Base-by-base conservation (phyloP, 768 basidiomycete species). In the Scleroderma bovista region DNA sequence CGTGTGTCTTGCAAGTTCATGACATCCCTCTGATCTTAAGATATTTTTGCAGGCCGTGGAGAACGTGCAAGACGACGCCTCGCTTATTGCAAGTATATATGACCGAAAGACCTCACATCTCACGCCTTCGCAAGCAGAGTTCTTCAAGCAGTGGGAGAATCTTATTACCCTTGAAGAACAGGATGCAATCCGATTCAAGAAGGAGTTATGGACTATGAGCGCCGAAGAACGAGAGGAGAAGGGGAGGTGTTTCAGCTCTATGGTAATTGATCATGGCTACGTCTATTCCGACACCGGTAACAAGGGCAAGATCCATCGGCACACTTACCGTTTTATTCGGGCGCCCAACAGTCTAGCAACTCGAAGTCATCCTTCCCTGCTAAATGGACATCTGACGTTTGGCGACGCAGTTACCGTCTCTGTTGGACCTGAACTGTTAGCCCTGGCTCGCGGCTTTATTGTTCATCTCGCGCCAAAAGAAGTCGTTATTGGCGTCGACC, bases 171-270 rank as follows among this genome's bases (percentile, higher is more conserved):
- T 83, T 4, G 96, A 99, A 64, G 96, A 98, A 63, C 83, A 86
- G 50, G 94, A 96, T 55, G 72, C 88, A 13, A 69, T 85, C 10
- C 77, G 88, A 17, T 93, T 91, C 71, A 82, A 83, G 63, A 89
- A 88, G 56, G 94, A 99, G 59, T 72, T 98, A 9, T 99, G 96
- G 96, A 93, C 89, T 0, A 80, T 95, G 77, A 78, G 78, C 6
- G 91, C 92, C 0, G 70, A 66, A 16, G 84, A 93, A 58, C 77
- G 96, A 48, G 89, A 93, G 65, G 76, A 70, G 48, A 79, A 78
- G 37, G 96, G 96, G 2, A 75, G 93, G 54, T 96, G 93, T 61
- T 89, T 97, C 57, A 73, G 78, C 34, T 72, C 78, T 41, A 94
- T 98, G 95, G 62, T 81, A 31, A 65, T 96, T 33, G 79, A 82